A percentile compares a stretch with the other conserved stretches of the same genome.
Evolutionary conservation across 805 yeast genomes (phyloP).

Genomic region (Pichia rugopelliculosa): DNA sequence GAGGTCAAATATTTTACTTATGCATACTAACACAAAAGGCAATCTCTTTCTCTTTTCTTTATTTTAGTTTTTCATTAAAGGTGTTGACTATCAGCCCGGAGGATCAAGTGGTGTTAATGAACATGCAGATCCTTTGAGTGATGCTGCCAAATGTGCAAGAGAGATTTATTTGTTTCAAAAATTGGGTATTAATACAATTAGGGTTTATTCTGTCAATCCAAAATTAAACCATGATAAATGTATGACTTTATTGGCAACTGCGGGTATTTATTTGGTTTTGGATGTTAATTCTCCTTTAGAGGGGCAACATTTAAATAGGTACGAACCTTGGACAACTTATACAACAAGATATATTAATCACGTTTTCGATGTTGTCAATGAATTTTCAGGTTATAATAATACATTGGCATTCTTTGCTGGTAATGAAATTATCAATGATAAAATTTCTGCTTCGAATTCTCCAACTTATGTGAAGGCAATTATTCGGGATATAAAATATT

Average conservation of each 20-base stretch:
- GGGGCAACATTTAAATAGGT: conserved; percentile 75
- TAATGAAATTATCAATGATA: conserved; percentile 82
- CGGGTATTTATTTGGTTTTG: conserved; percentile 84
- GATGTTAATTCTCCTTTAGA: conserved; percentile 86
- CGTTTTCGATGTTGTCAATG: conserved; percentile 70
- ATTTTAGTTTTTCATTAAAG: conserved; percentile 62
- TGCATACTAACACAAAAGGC: conserved; percentile 1
- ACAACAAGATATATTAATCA: conserved; percentile 63
- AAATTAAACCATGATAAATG: conserved; percentile 78
- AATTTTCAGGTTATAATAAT: conserved; percentile 77
- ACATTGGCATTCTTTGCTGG: conserved; percentile 91
- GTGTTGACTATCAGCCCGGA: conserved; percentile 95
- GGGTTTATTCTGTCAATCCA: conserved; percentile 85
- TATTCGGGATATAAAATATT: conserved; percentile 72
- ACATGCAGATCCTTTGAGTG: conserved; percentile 66
- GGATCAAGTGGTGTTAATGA: conserved; percentile 72
- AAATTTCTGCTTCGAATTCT: conserved; percentile 56
- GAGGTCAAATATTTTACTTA: too few relatives aligned
- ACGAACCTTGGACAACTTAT: conserved; percentile 90
- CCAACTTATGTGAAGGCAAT: conserved; percentile 76
- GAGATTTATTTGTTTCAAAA: conserved; percentile 77
- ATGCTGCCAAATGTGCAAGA: conserved; percentile 64
- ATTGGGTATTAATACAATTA: conserved; percentile 76
- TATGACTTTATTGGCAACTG: conserved; percentile 84
- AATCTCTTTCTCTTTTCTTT: background rate